These are phyloP conservation scores for Tubosaeta brunneosetosa DNA, from an alignment of 768 basidiomycete species.

Conservation along the genomic window DNA sequence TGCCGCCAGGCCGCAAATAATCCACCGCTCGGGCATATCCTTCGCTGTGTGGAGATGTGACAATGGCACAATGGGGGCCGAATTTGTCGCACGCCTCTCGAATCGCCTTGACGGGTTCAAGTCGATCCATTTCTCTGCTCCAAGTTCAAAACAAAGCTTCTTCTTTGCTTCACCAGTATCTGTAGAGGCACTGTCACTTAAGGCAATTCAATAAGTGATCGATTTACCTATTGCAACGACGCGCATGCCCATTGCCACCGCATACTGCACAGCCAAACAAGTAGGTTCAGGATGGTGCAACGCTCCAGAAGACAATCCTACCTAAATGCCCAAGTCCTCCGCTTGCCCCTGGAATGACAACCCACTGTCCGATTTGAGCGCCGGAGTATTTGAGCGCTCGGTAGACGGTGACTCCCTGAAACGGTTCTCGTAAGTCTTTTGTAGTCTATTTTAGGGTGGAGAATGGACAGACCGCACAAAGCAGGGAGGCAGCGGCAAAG, in stretches of 20 bases:
- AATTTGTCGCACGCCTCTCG: slow-evolving; percentile 56
- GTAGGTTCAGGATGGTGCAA: neutral
- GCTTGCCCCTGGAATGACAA: slow-evolving; percentile 74
- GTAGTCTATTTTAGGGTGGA: no score
- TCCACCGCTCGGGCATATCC: slow-evolving; percentile 59
- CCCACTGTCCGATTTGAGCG: slow-evolving; percentile 65
- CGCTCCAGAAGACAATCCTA: slow-evolving; percentile 14
- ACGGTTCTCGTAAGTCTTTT: neutral
- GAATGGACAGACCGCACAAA: slow-evolving; percentile 55
- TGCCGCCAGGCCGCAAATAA: slow-evolving; percentile 70
- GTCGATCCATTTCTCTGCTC: slow-evolving; percentile 46
- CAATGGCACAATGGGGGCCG: slow-evolving; percentile 69
- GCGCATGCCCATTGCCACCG: slow-evolving; percentile 67
- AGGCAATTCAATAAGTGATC: neutral
- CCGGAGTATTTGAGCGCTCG: slow-evolving; percentile 75
- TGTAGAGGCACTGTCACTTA: slow-evolving; percentile 11
- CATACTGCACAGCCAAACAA: slow-evolving; percentile 69
- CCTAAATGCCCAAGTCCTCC: slow-evolving; percentile 82
- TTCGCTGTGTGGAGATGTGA: slow-evolving; percentile 47
- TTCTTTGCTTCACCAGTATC: slow-evolving; percentile 76
- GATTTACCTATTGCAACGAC: slow-evolving; percentile 66
- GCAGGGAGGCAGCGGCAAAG: slow-evolving; percentile 65
- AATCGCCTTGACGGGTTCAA: slow-evolving; percentile 67
- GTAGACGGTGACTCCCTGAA: slow-evolving; percentile 77
- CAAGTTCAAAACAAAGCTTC: slow-evolving; percentile 19